Evolutionary conservation across 768 basidiomycete genomes (phyloP), one percentile per base, ranked within the genome.

Genomic region (Suillus subaureus): DNA sequence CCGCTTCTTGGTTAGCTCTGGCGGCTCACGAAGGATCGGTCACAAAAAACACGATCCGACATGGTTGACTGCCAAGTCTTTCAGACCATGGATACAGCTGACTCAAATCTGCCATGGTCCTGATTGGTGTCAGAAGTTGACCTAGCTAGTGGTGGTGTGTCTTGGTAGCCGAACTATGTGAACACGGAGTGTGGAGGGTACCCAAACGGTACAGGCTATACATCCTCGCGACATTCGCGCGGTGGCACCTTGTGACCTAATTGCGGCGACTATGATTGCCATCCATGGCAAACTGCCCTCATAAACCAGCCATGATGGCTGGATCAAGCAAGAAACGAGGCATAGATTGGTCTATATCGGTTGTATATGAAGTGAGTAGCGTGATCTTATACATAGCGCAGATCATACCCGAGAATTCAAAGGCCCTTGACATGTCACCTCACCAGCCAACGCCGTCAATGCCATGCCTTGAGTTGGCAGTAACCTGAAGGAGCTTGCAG

Each of bases 271-370:
- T 21, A 60, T 28, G 2, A 42, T 60, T 55, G 28, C 58, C 58
- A 60, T 60, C 28, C 18, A 42, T 26, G 58, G 58, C 58, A 28
- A 42, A 12, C 40, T 31, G 18, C 58, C 18, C 40, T 31, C 28
- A 42, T 11, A 60, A 60, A 31, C 58, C 58, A 42, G n/a, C 7
- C 39, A 60, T 40, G 40, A 60, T 60, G 28, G 18, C 58, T 60
- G 58, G 18, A 60, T 60, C 18, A 42, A 60, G 58, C 39, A 42
- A 60, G 58, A 42, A 42, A 60, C 58, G 40, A 60, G 58, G 58
- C 18, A 60, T 60, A 26, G 26, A 60, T 12, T 40, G 39, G 18
- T 42, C 58, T 42, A 42, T 33, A 55, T 55, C 33, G 33, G 33
- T 4, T 35, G 28, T 1, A 42, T 42, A 42, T 42, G 42, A 21